Evolutionary conservation across 179 eudicot species (phyloP).

Genomic region (Camellia oleifera): DNA sequence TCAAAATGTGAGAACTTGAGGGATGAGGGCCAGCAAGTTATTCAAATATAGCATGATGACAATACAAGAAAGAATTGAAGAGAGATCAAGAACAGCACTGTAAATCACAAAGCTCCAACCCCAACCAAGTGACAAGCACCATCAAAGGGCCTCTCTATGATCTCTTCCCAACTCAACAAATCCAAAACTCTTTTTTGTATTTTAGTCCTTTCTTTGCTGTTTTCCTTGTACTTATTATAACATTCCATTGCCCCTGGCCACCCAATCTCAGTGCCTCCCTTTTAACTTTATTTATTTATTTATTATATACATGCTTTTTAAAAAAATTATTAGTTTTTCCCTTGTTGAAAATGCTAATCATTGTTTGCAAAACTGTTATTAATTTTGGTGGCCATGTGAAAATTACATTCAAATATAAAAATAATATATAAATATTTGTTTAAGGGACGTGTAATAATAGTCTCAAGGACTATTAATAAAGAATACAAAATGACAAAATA

Average conservation of each 20-base stretch:
- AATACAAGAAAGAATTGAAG: not conserved
- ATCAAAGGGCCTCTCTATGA: slow-evolving; percentile 10
- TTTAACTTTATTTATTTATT: not conserved
- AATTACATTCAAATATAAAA: too few relatives aligned
- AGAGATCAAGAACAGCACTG: not conserved
- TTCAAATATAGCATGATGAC: not conserved
- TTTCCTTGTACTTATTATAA: slow-evolving; percentile 7
- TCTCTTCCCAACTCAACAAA: slow-evolving; percentile 12
- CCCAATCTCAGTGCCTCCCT: not conserved
- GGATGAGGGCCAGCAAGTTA: not conserved
- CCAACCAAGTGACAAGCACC: not conserved
- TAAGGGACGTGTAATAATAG: too few relatives aligned
- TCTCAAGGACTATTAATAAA: too few relatives aligned
- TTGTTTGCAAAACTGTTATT: too few relatives aligned
- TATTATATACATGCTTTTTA: too few relatives aligned
- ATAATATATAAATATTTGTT: too few relatives aligned
- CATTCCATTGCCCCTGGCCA: slow-evolving; percentile 5
- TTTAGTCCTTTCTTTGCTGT: slow-evolving; percentile 8
- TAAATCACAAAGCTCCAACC: slow-evolving; percentile 11
- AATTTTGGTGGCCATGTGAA: too few relatives aligned
- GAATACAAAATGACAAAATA: too few relatives aligned
- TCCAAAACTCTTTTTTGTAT: slow-evolving; percentile 19
- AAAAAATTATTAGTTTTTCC: too few relatives aligned
- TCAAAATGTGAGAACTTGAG: not conserved
- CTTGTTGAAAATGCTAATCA: too few relatives aligned